Evolutionary conservation across 1,284 basidiomycete species (phyloP).

Genomic region (Leccinum fallax): DNA sequence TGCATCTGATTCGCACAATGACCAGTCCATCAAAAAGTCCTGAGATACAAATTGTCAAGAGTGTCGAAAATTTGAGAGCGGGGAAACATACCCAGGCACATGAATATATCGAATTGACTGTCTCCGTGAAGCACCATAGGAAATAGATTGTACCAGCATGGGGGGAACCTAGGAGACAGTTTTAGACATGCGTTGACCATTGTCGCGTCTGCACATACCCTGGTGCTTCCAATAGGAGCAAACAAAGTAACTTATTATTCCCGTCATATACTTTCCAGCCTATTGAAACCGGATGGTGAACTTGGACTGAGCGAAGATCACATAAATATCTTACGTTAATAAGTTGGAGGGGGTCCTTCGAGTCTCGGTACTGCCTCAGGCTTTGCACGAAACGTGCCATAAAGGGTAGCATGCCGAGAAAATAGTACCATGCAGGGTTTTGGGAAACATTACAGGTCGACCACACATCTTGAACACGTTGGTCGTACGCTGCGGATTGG

Average conservation of each 20-base stretch:
- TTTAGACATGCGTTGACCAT: background rate
- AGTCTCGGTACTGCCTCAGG: constrained; percentile 84
- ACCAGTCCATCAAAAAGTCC: constrained; percentile 86
- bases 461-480: constrained; percentile 21
- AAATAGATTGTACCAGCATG: constrained; percentile 53
- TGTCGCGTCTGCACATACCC: constrained; percentile 6
- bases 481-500: constrained; percentile 12
- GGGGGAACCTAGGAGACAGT: constrained; percentile 16
- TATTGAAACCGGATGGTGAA: constrained; percentile 33
- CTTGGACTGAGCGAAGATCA: background rate
- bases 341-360: constrained; percentile 72
- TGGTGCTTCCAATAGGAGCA: constrained; percentile 75
- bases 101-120: constrained; percentile 71
- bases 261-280: constrained; percentile 80
- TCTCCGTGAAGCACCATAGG: constrained; percentile 65
- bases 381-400: constrained; percentile 83
- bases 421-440: constrained; percentile 60
- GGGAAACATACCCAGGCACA: constrained; percentile 68
- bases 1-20: constrained; percentile 63
- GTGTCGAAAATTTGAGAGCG: background rate
- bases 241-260: constrained; percentile 63
- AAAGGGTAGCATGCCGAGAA: constrained; percentile 62
- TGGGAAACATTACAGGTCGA: constrained; percentile 12
- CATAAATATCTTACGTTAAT: constrained; percentile 68
- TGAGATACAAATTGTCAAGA: constrained; percentile 33